These are phyloP conservation scores for Syncephalastrum sp. DNA, from an alignment of 371 early-diverging fungal species.

Conservation along the genomic window DNA sequence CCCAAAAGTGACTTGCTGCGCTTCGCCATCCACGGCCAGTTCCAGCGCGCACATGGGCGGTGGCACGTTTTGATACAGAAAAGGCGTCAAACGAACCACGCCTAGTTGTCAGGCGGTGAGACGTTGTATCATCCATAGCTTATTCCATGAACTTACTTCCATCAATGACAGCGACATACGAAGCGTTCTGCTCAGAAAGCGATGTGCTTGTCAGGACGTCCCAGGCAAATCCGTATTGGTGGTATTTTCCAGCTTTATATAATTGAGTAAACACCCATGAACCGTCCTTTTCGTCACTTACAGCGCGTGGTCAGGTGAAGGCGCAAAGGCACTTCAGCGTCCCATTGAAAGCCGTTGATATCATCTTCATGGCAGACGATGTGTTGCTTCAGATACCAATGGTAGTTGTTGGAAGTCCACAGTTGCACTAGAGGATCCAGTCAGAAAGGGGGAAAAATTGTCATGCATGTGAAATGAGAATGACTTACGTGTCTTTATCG, in stretches of 20 bases:
- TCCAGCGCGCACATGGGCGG: constrained; percentile 86
- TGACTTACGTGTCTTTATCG: constrained; percentile 31
- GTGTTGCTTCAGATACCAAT: constrained; percentile 95
- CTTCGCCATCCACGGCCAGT: constrained; percentile 40
- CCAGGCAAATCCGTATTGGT: constrained; percentile 51
- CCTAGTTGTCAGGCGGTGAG: constrained; percentile 16
- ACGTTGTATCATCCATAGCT: not conserved
- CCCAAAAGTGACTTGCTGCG: constrained; percentile 67
- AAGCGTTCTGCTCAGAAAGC: constrained; percentile 52
- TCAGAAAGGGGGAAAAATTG: not conserved
- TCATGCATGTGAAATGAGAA: not conserved
- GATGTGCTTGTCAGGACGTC: constrained; percentile 60
- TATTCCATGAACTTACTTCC: constrained; percentile 38
- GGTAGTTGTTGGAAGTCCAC: constrained; percentile 92
- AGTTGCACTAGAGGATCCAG: constrained; percentile 64
- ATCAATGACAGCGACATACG: constrained; percentile 78
- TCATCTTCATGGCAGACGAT: constrained; percentile 32
- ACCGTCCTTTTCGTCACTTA: constrained; percentile 4
- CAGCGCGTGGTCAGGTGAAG: constrained; percentile 55
- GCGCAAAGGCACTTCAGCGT: constrained; percentile 63
- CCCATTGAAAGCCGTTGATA: constrained; percentile 65
- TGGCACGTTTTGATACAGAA: constrained; percentile 84
- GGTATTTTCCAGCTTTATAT: constrained; percentile 49
- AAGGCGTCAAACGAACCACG: constrained; percentile 79
- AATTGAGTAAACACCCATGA: not conserved